Evolutionary conservation across 2,329 filamentous ascomycete species (phyloP), one percentile per base, ranked within the genome.

Genomic region (Exophiala spinifera): DNA sequence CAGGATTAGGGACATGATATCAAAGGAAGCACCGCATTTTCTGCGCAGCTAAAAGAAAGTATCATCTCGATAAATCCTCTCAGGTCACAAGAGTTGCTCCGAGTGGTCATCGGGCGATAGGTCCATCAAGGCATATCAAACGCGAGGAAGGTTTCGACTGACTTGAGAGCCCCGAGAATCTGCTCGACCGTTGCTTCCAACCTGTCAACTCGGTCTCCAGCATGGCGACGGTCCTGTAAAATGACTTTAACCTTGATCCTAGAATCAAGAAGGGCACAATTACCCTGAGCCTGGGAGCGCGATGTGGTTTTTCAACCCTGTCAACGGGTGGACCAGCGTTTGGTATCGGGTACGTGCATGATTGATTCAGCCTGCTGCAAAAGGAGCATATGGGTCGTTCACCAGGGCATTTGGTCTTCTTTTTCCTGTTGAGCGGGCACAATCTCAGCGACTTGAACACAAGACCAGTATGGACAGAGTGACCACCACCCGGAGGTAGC

Each of bases 351-450:
- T 79, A 79, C 13, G 69, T 64, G 56, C 77, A 80, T 55, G 63
- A 63, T 61, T 79, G 77, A 4, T 72, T 69, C 25, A 79, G 66
- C n/a, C 77, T 71, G 28, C 71, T 67, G 64, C 77, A 80, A 48
- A 76, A 71, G 1, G 77, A 78, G 61, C 77, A 80, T 0, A 69
- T 61, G 0, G 77, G 77, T 52, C 75, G 72, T 60, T 79, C 77
- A 7, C 77, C 77, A 1, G 76, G 75, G 56, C 77, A 80, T 65
- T 73, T 73, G 25, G 75, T 73, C 63, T 80, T 80, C 64, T 79
- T 80, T 39, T 77, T 71, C 53, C 77, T 79, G 51, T 10, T 31
- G 11, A 10, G 11, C 28, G 6, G 4, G 28, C 11, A 31, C 8
- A 10, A 10, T 31, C 28, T 31, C 28, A 31, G 28, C 28, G 7